These are phyloP conservation scores for Wickerhamiella cacticola DNA, from an alignment of 805 yeast species.

Conservation along the genomic window DNA sequence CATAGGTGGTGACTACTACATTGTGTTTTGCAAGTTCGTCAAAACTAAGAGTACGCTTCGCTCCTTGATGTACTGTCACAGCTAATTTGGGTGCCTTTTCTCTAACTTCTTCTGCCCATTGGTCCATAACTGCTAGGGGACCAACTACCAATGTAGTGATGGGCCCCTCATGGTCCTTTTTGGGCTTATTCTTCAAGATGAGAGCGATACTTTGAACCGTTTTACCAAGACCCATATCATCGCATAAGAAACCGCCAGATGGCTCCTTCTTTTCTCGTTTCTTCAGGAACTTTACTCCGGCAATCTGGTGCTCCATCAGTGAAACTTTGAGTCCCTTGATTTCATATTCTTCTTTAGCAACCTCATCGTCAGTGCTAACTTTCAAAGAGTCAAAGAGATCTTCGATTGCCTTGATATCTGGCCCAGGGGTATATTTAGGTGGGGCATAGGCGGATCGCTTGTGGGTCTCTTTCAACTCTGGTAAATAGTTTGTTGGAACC, in stretches of 20 bases:
- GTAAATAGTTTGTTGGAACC: neutral
- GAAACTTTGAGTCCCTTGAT: constrained; percentile 33
- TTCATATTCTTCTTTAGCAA: constrained; percentile 4
- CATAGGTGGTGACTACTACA: constrained; percentile 31
- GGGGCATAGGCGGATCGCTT: neutral
- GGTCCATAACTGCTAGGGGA: constrained; percentile 34
- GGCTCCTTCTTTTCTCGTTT: constrained; percentile 29
- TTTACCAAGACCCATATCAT: constrained; percentile 86
- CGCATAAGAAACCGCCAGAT: constrained; percentile 60
- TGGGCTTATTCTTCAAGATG: constrained; percentile 34
- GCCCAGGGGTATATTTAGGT: neutral
- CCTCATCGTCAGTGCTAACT: constrained; percentile 10
- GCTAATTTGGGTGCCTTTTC: constrained; percentile 30
- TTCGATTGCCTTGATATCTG: constrained; percentile 15
- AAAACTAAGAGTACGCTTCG: constrained; percentile 18
- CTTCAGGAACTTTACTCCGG: constrained; percentile 35
- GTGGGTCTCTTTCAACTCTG: constrained; percentile 1
- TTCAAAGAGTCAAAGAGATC: constrained; percentile 15
- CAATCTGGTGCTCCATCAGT: constrained; percentile 37
- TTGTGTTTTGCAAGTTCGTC: constrained; percentile 24
- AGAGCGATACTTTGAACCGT: constrained; percentile 68
- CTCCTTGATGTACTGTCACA: constrained; percentile 28
- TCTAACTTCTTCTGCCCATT: constrained; percentile 34
- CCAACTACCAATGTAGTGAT: constrained; percentile 31
- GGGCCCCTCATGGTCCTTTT: neutral